Evolutionary conservation across 352 stramenopile genomes (phyloP).

Genomic region (Pythium plurisporium): DNA sequence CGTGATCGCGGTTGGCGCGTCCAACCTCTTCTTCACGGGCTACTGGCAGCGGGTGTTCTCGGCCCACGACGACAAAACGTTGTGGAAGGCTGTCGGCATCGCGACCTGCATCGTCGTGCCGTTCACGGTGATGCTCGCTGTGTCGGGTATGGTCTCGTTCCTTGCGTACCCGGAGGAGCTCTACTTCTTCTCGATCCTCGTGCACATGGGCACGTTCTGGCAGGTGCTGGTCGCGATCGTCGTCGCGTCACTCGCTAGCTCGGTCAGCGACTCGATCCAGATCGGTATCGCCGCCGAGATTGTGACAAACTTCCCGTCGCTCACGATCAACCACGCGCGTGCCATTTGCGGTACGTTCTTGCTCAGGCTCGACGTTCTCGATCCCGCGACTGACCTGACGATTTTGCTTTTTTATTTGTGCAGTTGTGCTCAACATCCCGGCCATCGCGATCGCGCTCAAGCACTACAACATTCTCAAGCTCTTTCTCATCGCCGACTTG

Average conservation of each 20-base stretch:
- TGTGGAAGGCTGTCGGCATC: constrained; percentile 40
- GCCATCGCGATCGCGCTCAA: constrained; percentile 65
- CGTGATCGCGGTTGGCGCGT: constrained; percentile 52
- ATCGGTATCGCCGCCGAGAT: constrained; percentile 72
- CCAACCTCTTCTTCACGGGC: constrained; percentile 76
- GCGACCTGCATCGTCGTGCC: constrained; percentile 50
- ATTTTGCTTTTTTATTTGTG: not conserved
- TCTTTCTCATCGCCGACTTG: constrained; percentile 75
- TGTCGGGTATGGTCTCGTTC: constrained; percentile 69
- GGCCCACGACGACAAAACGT: constrained; percentile 47
- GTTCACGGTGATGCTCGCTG: constrained; percentile 63
- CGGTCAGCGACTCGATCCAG: constrained; percentile 66
- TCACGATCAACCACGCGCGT: constrained; percentile 51
- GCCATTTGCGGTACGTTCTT: constrained; percentile 30
- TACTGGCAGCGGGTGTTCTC: constrained; percentile 78
- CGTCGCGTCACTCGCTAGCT: constrained; percentile 61
- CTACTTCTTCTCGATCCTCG: constrained; percentile 70
- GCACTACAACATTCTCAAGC: constrained; percentile 59
- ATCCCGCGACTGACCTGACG: not conserved
- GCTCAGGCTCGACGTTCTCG: too few relatives aligned
- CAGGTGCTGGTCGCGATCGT: constrained; percentile 65
- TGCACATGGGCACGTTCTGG: constrained; percentile 66
- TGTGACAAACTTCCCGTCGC: constrained; percentile 58
- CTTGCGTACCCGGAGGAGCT: constrained; percentile 51
- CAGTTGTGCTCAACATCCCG: constrained; percentile 59